phyloP scores from a whole-genome alignment of 345 rosid genomes.

The Dimocarpus longan region DNA sequence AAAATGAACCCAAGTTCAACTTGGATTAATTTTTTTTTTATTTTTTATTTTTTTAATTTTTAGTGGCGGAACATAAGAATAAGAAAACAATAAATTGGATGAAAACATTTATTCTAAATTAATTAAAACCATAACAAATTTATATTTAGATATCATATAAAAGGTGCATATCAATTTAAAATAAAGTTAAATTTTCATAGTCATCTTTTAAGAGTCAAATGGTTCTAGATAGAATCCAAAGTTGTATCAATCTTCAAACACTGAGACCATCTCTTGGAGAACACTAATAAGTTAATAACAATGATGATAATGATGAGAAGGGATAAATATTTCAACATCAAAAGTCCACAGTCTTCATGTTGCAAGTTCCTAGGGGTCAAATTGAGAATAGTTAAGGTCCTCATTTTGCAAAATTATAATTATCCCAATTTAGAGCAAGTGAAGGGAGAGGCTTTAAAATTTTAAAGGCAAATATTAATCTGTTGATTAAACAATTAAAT shows the following conservation, averaged over 20 bases:
- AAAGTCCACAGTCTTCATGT: not conserved
- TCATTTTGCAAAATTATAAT: not conserved
- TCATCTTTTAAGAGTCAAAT: not conserved
- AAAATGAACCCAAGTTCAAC: too few relatives aligned
- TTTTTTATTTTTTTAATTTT: too few relatives aligned
- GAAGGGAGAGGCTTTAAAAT: too few relatives aligned
- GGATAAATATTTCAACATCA: not conserved
- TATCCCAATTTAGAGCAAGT: too few relatives aligned
- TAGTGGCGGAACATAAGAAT: too few relatives aligned
- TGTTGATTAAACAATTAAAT: not conserved
- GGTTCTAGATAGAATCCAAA: not conserved
- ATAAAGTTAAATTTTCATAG: not conserved
- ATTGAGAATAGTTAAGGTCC: not conserved
- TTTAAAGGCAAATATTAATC: not conserved
- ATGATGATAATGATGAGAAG: not conserved
- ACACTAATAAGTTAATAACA: not conserved
- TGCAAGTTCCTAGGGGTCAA: not conserved
- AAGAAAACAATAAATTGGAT: too few relatives aligned
- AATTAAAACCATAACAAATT: too few relatives aligned
- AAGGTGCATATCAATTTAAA: too few relatives aligned
- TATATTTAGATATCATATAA: too few relatives aligned
- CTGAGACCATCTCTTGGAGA: not conserved
- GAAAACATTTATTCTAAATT: too few relatives aligned
- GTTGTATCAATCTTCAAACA: not conserved
- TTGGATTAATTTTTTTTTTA: too few relatives aligned